Conservation (phyloP, 139 green algal genomes). For the Coccomyxa sp. region DNA sequence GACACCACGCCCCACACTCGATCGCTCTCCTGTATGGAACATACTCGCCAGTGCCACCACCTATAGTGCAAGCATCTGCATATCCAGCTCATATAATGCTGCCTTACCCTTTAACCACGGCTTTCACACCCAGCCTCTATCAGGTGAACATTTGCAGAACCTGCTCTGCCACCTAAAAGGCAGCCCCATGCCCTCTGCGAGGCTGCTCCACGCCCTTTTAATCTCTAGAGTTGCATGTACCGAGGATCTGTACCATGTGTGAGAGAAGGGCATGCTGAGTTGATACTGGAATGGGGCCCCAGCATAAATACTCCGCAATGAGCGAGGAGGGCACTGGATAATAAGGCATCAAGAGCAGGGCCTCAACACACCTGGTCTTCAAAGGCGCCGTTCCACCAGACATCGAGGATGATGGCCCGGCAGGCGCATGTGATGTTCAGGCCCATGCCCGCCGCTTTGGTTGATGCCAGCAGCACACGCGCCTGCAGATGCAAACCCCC, state of each 20-base stretch:
- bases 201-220: no score
- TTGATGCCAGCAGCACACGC: constrained; percentile 1
- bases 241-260: neutral
- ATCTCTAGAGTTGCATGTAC: neutral
- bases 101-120: no score
- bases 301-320: neutral
- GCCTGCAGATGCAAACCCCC: neutral
- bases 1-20: neutral
- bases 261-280: neutral
- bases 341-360: neutral
- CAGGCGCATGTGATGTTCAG: constrained; percentile 9
- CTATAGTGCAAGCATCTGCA: no score
- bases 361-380: neutral
- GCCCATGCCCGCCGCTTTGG: neutral
- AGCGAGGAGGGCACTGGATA: neutral
- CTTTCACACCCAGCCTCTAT: no score
- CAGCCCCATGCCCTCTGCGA: no score
- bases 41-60: neutral
- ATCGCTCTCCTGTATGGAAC: neutral
- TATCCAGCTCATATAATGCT: no score
- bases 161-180: no score
- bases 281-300: no score
- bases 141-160: no score
- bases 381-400: neutral
- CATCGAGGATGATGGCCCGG: constrained; percentile 6